Evolutionary conservation across 257 asterid species (phyloP).

Genomic region (Gentiana macrophylla): DNA sequence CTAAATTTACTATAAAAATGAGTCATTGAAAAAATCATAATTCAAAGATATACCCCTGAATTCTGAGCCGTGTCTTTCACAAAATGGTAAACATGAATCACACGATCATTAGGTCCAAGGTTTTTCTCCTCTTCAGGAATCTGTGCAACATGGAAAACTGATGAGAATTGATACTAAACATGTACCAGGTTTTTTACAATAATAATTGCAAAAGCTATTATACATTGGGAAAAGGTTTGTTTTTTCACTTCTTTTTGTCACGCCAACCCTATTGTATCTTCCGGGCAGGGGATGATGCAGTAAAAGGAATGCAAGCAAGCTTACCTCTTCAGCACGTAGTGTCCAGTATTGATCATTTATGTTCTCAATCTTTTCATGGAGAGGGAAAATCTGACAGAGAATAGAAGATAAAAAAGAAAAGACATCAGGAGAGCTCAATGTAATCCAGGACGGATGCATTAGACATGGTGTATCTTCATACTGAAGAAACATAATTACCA

Average conservation of each 20-base stretch:
- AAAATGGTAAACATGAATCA: slow-evolving; percentile 26
- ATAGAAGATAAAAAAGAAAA: slow-evolving; percentile 8
- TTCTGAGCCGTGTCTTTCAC: slow-evolving; percentile 18
- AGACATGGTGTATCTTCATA: too few relatives aligned
- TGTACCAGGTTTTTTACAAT: too few relatives aligned
- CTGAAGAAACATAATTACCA: too few relatives aligned
- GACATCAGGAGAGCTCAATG: neutral
- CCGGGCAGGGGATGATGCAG: too few relatives aligned
- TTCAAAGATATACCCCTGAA: slow-evolving; percentile 11
- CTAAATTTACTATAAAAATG: neutral
- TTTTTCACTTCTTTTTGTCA: too few relatives aligned
- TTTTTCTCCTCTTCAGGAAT: slow-evolving; percentile 22
- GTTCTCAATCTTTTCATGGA: slow-evolving; percentile 69
- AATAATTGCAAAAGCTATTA: too few relatives aligned
- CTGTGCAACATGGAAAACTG: slow-evolving; percentile 2
- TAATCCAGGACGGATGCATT: neutral
- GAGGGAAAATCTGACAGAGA: slow-evolving; percentile 54
- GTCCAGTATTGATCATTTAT: slow-evolving; percentile 88
- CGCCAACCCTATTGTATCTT: too few relatives aligned
- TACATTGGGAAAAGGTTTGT: too few relatives aligned
- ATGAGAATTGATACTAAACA: neutral
- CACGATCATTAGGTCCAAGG: slow-evolving; percentile 22
- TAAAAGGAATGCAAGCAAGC: neutral
- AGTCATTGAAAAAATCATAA: neutral
- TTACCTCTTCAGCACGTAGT: slow-evolving; percentile 83